Evolutionary conservation across 75 land plant genomes (phyloP), one percentile per base, ranked within the genome.

Genomic region (Cryptomeria japonica): DNA sequence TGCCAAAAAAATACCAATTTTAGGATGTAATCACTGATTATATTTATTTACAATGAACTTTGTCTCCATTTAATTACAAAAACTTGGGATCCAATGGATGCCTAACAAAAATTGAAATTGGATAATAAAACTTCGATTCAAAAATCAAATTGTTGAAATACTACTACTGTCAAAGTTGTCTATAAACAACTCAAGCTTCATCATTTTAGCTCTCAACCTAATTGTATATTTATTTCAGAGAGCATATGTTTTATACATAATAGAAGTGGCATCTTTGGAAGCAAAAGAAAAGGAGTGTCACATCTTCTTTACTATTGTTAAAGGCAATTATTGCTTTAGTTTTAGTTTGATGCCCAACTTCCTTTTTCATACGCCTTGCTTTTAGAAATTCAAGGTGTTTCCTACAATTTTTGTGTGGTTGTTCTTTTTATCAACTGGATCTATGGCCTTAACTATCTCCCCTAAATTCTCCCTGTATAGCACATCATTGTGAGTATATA

Each of bases 391-490:
- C 34, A 5, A 39, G 10, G 25, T 61, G n/a, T 13, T 86, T 11
- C 76, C 28, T 58, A 19, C 75, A 39, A 3, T 8, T 0, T 15
- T 68, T 38, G 9, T 22, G 64, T 39, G 70, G 28, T 2, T 44
- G 80, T 2, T 64, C 32, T 22, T n/a, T 15, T 68, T 36, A 10
- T 64, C 79, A 12, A n/a, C 79, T 10, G 70, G n/a, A 41, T 72
- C 83, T 41, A 86, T 73, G 10, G 87, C 39, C 83, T 70, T 86
- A 31, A 86, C 87, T 38, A 86, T 37, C 4, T 68, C 87, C 73
- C 70, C 49, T 28, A 70, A 55, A 22, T 70, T 86, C 41, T 86
- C 78, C 87, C 78, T 86, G 84, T 1, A 46, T 8, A 11, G 16
- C 14, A 34, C 25, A n/a, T 83, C 1, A 14, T 11, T 25, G 25